Percentiles rank a stretch among this genome's conserved stretches.
Conservation (phyloP, 2,329 filamentous ascomycete genomes). For the Trichophyton equinum region DNA sequence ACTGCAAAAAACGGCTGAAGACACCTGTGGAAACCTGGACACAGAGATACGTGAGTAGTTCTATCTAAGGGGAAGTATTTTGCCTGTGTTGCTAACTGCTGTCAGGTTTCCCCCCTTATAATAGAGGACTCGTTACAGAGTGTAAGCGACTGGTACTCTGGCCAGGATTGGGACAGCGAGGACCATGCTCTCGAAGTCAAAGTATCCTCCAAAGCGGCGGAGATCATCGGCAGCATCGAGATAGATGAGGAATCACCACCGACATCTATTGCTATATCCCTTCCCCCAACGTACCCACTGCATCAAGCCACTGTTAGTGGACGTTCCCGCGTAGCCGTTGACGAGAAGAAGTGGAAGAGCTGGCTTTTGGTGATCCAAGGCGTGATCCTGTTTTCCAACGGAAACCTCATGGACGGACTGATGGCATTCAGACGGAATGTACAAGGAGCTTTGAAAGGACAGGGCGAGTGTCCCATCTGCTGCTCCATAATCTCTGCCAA, state of each 20-base stretch:
- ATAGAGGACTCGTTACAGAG: slow-evolving; percentile 28
- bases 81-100: not conserved
- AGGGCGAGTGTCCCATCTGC: slow-evolving; percentile 92
- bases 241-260: slow-evolving; percentile 77
- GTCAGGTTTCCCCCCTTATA: slow-evolving; percentile 32
- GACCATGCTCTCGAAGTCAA: slow-evolving; percentile 50
- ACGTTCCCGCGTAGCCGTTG: slow-evolving; percentile 71
- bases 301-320: slow-evolving; percentile 63
- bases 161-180: slow-evolving; percentile 37
- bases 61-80: not conserved
- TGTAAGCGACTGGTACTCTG: slow-evolving; percentile 31
- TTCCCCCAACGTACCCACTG: slow-evolving; percentile 74
- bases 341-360: slow-evolving; percentile 81
- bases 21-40: slow-evolving; percentile 76
- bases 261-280: slow-evolving; percentile 66
- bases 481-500: slow-evolving; percentile 87
- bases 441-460: slow-evolving; percentile 74
- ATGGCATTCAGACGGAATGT: slow-evolving; percentile 79
- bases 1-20: slow-evolving; percentile 65
- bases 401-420: slow-evolving; percentile 75
- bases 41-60: slow-evolving; percentile 60
- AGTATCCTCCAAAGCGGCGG: slow-evolving; percentile 56
- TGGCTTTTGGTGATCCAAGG: slow-evolving; percentile 84
- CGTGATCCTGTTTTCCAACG: slow-evolving; percentile 86
- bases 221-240: slow-evolving; percentile 72